Conservation (phyloP, 345 rosid genomes). For the Arabis alpina region DNA sequence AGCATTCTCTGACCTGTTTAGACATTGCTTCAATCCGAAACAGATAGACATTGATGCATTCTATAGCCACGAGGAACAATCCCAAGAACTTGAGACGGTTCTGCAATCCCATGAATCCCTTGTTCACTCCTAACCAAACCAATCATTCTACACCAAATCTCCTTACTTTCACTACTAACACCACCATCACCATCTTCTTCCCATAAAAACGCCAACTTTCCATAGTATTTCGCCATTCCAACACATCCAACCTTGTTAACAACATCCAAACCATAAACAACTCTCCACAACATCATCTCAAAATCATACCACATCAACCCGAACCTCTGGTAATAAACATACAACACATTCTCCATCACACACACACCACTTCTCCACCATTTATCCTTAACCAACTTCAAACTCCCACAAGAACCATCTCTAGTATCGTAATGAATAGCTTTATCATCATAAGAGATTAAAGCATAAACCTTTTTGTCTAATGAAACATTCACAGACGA, state of each 20-base stretch:
- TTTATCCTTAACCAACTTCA: not conserved
- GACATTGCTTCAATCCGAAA: too few relatives aligned
- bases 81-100: not conserved
- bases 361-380: slow-evolving; percentile 4
- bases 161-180: not conserved
- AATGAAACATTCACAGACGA: not conserved
- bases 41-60: too few relatives aligned
- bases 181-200: too few relatives aligned
- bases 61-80: not conserved
- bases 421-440: slow-evolving; percentile 12
- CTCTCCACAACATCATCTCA: slow-evolving; percentile 8
- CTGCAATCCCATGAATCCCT: not conserved
- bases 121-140: not conserved
- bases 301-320: slow-evolving; percentile 33
- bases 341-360: slow-evolving; percentile 22
- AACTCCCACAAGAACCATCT: slow-evolving; percentile 20
- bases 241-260: too few relatives aligned
- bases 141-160: slow-evolving; percentile 25
- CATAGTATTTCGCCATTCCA: too few relatives aligned
- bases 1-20: too few relatives aligned
- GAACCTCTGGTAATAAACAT: not conserved
- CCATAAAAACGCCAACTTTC: slow-evolving; percentile 4
- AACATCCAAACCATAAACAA: too few relatives aligned
- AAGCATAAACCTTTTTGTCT: slow-evolving; percentile 8
- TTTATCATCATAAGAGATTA: rapidly evolving